A percentile compares a stretch with the other conserved stretches of the same genome.
Conservation (phyloP, 352 stramenopile species). For the Sclerospora graminicola region DNA sequence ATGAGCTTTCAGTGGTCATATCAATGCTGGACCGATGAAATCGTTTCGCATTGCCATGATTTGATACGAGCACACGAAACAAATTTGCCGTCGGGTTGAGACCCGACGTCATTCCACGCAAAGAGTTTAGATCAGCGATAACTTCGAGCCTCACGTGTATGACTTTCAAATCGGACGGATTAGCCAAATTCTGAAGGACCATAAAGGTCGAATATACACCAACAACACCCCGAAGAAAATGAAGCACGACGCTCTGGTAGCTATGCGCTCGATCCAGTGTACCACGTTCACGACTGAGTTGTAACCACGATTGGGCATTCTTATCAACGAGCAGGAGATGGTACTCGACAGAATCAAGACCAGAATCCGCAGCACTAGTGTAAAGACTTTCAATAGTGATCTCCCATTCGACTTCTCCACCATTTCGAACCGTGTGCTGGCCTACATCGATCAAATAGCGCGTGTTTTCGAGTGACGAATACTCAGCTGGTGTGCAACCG, state of each 20-base stretch:
- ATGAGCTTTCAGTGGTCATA: slow-evolving; percentile 15
- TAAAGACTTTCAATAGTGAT: slow-evolving; percentile 81
- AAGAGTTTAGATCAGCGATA: slow-evolving; percentile 74
- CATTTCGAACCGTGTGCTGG: slow-evolving; percentile 80
- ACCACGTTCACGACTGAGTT: slow-evolving; percentile 69
- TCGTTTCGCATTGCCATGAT: slow-evolving; percentile 47
- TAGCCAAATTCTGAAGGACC: slow-evolving; percentile 75
- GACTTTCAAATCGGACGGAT: slow-evolving; percentile 77
- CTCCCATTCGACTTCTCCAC: slow-evolving; percentile 83
- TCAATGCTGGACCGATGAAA: slow-evolving; percentile 52
- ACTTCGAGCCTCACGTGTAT: slow-evolving; percentile 82
- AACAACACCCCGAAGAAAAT: slow-evolving; percentile 70
- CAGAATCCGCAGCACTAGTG: slow-evolving; percentile 21
- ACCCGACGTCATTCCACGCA: slow-evolving; percentile 71
- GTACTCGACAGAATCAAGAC: slow-evolving; percentile 62
- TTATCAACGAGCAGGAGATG: slow-evolving; percentile 64
- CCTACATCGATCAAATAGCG: slow-evolving; percentile 82
- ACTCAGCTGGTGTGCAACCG: slow-evolving; percentile 74
- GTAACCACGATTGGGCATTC: slow-evolving; percentile 66
- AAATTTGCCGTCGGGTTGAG: slow-evolving; percentile 61
- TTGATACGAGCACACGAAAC: slow-evolving; percentile 82
- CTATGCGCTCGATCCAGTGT: slow-evolving; percentile 58
- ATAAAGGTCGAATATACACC: slow-evolving; percentile 82
- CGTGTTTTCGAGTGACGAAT: slow-evolving; percentile 70
- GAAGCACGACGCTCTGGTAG: slow-evolving; percentile 80